Percentiles rank a stretch among this genome's conserved stretches.
These are phyloP conservation scores for Penicillium digitatum DNA, from an alignment of 2,329 filamentous ascomycete species.

Conservation along the genomic window DNA sequence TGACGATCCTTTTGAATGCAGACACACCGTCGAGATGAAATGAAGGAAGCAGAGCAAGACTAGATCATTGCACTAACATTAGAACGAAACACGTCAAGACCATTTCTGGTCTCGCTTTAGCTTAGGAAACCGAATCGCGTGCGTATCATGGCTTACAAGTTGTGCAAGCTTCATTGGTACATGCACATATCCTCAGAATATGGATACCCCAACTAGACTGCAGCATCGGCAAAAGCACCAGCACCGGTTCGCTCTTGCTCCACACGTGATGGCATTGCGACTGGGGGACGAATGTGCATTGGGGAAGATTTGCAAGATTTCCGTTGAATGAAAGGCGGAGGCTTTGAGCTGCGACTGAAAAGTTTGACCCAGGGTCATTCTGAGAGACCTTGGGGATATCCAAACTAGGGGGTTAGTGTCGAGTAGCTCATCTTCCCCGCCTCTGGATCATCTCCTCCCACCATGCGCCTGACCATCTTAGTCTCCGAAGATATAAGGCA, in stretches of 20 bases:
- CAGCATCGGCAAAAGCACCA: neutral
- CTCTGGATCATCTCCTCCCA: neutral
- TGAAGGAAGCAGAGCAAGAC: no score
- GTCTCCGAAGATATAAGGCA: neutral
- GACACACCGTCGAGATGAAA: neutral
- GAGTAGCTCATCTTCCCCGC: constrained; percentile 1
- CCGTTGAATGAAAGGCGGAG: neutral
- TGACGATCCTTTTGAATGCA: no score
- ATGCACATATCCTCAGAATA: neutral
- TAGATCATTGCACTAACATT: constrained; percentile 5
- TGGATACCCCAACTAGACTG: neutral
- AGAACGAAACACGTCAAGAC: neutral
- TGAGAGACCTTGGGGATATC: constrained; percentile 1
- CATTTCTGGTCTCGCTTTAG: constrained; percentile 2
- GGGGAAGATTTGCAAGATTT: neutral
- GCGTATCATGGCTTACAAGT: neutral
- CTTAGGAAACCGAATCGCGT: neutral
- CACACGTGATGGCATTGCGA: constrained; percentile 2
- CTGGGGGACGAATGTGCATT: neutral
- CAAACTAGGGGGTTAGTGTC: constrained; percentile 8
- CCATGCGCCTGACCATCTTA: neutral
- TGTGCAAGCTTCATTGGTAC: neutral
- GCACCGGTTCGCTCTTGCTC: neutral
- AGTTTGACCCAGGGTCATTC: neutral
- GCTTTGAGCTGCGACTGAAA: neutral